Conservation (phyloP, 179 eudicot species). For the Camellia oleifera region DNA sequence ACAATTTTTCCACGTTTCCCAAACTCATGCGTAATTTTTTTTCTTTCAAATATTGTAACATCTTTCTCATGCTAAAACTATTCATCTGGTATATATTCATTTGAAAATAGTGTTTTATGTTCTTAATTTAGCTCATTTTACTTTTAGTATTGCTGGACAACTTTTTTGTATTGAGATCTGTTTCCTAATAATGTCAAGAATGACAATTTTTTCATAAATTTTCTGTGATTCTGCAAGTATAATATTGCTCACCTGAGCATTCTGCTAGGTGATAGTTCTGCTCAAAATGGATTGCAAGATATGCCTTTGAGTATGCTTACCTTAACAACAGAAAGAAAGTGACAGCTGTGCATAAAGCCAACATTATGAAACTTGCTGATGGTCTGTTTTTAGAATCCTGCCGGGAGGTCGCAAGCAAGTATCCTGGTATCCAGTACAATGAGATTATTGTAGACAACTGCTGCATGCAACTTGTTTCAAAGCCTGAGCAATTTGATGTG, state of each 20-base stretch:
- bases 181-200: not conserved
- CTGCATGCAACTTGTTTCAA: conserved; percentile 95
- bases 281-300: conserved; percentile 83
- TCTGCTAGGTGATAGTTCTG: conserved; percentile 81
- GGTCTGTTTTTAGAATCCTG: conserved; percentile 91
- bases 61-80: too few species aligned
- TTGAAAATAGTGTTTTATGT: too few species aligned
- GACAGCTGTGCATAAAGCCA: conserved; percentile 94
- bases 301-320: conserved; percentile 91
- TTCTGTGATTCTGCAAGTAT: too few species aligned
- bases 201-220: not conserved
- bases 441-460: conserved; percentile 93
- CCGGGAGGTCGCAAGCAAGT: conserved; percentile 69
- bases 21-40: too few species aligned
- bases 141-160: too few species aligned
- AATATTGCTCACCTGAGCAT: conserved; percentile 20
- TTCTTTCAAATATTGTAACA: too few species aligned
- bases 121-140: too few species aligned
- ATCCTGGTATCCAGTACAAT: conserved; percentile 73
- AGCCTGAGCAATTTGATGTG: conserved; percentile 93
- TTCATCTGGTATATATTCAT: too few species aligned
- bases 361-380: conserved; percentile 93
- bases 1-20: too few species aligned
- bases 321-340: conserved; percentile 87
- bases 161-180: too few species aligned